Conservation (phyloP, 1,284 basidiomycete genomes). For the Sanguinoderma infundibulare region DNA sequence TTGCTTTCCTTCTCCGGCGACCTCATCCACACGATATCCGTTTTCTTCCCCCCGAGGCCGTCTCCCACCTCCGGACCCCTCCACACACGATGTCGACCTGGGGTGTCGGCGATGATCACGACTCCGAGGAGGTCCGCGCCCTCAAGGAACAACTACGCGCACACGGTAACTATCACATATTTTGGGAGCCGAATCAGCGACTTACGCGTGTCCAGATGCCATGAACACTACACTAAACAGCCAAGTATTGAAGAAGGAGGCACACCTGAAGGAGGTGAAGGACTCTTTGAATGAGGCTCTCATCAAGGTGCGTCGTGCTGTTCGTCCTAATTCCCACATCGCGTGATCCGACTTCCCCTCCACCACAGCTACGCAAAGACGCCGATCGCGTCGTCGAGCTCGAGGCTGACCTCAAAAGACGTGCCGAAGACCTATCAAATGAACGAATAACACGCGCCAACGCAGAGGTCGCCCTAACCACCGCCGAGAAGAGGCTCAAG, state of each 20-base stretch:
- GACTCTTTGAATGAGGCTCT: conserved; percentile 57
- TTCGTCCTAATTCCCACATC: neutral
- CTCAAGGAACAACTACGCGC: conserved; percentile 63
- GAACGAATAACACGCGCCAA: conserved; percentile 63
- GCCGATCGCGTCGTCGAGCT: conserved; percentile 58
- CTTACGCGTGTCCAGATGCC: conserved; percentile 15
- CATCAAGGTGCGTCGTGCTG: conserved; percentile 52
- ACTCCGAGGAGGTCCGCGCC: conserved; percentile 60
- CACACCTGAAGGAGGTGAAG: conserved; percentile 58
- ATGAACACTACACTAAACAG: conserved; percentile 60
- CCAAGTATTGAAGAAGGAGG: conserved; percentile 56
- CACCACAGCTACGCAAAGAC: conserved; percentile 58
- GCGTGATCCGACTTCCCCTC: neutral
- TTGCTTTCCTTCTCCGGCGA: conserved; percentile 11
- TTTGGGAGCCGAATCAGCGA: neutral
- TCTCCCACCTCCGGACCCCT: neutral
- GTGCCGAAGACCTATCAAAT: conserved; percentile 56
- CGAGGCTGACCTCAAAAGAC: conserved; percentile 52
- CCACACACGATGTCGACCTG: conserved; percentile 53
- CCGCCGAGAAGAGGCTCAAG: conserved; percentile 55
- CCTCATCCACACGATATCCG: conserved; percentile 12
- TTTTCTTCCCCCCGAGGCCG: neutral
- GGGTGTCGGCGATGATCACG: conserved; percentile 61
- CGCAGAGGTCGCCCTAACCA: conserved; percentile 49
- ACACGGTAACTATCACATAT: conserved; percentile 54